Evolutionary conservation across 805 yeast genomes (phyloP).

Genomic region (Sugiyamaella smithiae): DNA sequence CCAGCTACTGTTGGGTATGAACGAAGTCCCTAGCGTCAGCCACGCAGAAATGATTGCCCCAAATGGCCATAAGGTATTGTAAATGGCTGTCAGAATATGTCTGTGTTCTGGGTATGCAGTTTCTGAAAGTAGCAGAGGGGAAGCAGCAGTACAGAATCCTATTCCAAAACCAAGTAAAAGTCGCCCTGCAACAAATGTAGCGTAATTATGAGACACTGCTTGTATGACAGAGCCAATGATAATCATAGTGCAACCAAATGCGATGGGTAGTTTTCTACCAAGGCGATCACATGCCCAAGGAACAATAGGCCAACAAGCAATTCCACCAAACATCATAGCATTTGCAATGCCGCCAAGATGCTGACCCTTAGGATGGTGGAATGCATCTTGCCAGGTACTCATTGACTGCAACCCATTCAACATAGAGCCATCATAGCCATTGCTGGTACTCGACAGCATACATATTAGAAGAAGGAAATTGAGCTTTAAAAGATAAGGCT

Average conservation of each 20-base stretch:
- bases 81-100: conserved; percentile 59
- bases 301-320: conserved; percentile 63
- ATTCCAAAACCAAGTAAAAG: conserved; percentile 71
- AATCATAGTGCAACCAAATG: conserved; percentile 50
- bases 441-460: conserved; percentile 13
- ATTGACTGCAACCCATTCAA: conserved; percentile 28
- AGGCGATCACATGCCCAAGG: conserved; percentile 54
- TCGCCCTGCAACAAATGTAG: conserved; percentile 68
- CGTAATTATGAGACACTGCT: conserved; percentile 44
- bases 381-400: conserved; percentile 15
- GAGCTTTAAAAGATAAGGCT: conserved; percentile 10
- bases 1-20: conserved; percentile 35
- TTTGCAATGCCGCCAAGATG: conserved; percentile 19
- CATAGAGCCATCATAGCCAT: conserved; percentile 24
- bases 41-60: conserved; percentile 76
- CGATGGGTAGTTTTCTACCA: conserved; percentile 63
- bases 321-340: conserved; percentile 51
- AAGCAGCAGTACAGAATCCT: conserved; percentile 56
- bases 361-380: conserved; percentile 17
- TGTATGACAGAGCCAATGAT: conserved; percentile 56
- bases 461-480: conserved; percentile 11
- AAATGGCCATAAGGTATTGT: conserved; percentile 65
- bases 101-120: conserved; percentile 34
- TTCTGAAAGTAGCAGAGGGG: conserved; percentile 4
- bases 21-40: conserved; percentile 65